These are phyloP conservation scores for Umbellularia californica DNA, from an alignment of 164 flowering plant species.

Conservation along the genomic window DNA sequence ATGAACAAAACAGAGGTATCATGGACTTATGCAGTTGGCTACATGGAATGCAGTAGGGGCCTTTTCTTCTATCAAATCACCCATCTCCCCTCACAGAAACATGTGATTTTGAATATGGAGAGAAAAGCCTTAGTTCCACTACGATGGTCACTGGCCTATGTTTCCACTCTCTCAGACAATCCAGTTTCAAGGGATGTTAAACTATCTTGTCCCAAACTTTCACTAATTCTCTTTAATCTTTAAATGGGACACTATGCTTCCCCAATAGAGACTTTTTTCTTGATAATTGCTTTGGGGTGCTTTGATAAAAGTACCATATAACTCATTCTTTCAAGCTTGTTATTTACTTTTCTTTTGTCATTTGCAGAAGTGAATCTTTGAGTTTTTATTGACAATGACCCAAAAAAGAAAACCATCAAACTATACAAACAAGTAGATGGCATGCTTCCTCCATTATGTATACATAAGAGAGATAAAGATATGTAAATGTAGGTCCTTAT, in stretches of 20 bases:
- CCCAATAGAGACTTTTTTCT: neutral
- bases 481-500: no score
- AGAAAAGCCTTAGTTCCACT: neutral
- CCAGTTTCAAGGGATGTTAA: neutral
- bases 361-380: no score
- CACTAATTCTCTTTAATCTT: neutral
- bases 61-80: neutral
- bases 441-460: no score
- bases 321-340: neutral
- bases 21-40: no score
- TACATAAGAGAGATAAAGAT: no score
- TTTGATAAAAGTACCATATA: neutral
- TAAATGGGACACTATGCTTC: neutral
- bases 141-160: neutral
- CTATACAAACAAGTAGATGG: no score
- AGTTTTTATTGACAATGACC: no score
- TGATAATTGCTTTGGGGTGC: neutral
- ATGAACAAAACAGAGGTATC: no score
- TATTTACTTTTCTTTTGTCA: no score
- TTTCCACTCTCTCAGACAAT: neutral
- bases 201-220: neutral
- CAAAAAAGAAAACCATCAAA: no score
- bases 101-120: neutral
- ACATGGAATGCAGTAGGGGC: no score
- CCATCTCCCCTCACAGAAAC: neutral